phyloP scores from a whole-genome alignment of 805 yeast species.

The Naumovozyma dairenensis region DNA sequence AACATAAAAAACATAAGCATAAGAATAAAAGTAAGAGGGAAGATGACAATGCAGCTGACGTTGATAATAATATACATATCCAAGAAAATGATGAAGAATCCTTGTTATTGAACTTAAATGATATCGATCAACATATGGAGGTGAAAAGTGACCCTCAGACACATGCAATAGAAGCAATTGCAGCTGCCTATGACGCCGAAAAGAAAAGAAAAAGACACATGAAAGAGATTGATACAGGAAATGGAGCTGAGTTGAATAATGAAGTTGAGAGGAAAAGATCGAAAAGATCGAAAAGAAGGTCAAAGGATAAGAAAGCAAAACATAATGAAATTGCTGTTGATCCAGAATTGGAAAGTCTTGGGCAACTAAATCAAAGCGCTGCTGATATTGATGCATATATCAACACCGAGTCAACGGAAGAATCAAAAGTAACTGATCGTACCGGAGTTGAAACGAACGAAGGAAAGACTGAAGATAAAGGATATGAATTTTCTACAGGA shows the following conservation, averaged over 20 bases:
- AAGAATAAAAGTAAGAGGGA: no score
- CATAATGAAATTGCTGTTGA: slow-evolving; percentile 36
- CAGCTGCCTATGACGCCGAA: slow-evolving; percentile 25
- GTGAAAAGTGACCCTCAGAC: slow-evolving; percentile 11
- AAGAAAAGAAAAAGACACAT: slow-evolving; percentile 7
- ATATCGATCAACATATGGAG: slow-evolving; percentile 1
- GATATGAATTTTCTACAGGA: no score
- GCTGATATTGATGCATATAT: no score
- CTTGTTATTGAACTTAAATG: neutral
- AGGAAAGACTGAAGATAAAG: no score
- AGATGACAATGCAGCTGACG: slow-evolving; percentile 12
- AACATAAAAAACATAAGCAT: slow-evolving; percentile 4
- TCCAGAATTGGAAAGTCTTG: slow-evolving; percentile 50
- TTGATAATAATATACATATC: neutral
- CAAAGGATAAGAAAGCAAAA: slow-evolving; percentile 2
- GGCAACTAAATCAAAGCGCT: no score
- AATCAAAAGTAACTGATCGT: no score
- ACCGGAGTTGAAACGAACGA: no score
- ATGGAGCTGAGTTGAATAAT: slow-evolving; percentile 8
- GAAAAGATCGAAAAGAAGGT: slow-evolving; percentile 9
- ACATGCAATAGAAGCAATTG: slow-evolving; percentile 27
- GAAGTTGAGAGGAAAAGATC: slow-evolving; percentile 12
- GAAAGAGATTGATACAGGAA: slow-evolving; percentile 5
- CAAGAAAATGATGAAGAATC: slow-evolving; percentile 2
- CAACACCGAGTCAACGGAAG: no score